phyloP scores from a whole-genome alignment of 75 land plant genomes.

The Picea sitchensis region DNA sequence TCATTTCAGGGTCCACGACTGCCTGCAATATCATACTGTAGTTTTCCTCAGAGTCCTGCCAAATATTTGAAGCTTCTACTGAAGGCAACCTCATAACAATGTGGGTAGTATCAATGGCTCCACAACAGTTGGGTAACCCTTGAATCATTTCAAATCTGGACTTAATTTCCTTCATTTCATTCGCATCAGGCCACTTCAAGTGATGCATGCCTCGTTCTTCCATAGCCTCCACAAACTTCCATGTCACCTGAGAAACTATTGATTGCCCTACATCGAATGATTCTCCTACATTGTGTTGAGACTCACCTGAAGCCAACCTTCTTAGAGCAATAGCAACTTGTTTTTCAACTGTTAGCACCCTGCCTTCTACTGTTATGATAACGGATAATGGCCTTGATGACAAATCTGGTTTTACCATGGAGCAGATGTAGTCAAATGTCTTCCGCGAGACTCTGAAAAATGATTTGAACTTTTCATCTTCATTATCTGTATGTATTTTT shows the following conservation, averaged over 20 bases:
- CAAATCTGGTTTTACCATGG: constrained; percentile 71
- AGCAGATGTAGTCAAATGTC: constrained; percentile 85
- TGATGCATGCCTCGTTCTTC: constrained; percentile 81
- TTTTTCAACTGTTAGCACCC: constrained; percentile 85
- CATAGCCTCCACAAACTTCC: constrained; percentile 87
- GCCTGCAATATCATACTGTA: constrained; percentile 92
- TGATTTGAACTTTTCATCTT: constrained; percentile 57
- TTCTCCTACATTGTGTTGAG: constrained; percentile 77
- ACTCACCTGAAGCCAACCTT: constrained; percentile 84
- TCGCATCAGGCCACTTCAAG: constrained; percentile 73
- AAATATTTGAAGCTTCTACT: constrained; percentile 77
- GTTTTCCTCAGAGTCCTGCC: constrained; percentile 78
- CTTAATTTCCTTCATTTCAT: constrained; percentile 56
- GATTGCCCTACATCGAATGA: constrained; percentile 91
- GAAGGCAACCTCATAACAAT: constrained; percentile 84
- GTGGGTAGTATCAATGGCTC: constrained; percentile 89
- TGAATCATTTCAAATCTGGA: constrained; percentile 39
- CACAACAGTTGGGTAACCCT: constrained; percentile 85
- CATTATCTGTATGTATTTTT: constrained; percentile 21
- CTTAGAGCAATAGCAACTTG: constrained; percentile 90
- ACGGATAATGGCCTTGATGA: constrained; percentile 78
- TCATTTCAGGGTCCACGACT: constrained; percentile 66
- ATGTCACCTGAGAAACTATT: constrained; percentile 85
- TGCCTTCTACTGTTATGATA: constrained; percentile 78
- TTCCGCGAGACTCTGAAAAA: constrained; percentile 71